Conservation (phyloP, 1,139 yeast genomes). For the Lodderomyces jiufengensis region DNA sequence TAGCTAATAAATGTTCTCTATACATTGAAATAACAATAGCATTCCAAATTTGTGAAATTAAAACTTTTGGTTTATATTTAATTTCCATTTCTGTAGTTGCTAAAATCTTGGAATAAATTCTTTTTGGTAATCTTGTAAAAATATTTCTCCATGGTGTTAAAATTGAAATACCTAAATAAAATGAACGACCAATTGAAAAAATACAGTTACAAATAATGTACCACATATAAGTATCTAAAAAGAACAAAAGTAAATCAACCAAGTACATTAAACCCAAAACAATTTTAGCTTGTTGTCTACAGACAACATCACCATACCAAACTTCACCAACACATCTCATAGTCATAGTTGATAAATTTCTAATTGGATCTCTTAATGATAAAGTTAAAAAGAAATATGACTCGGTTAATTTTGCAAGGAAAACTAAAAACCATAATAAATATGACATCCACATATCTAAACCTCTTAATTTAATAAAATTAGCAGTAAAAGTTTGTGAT, state of each 20-base stretch:
- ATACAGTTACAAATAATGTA: conserved; percentile 92
- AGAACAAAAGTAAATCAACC: conserved; percentile 90
- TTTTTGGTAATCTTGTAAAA: conserved; percentile 94
- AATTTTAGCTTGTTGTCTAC: conserved; percentile 82
- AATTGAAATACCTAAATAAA: conserved; percentile 96
- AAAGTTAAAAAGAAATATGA: conserved; percentile 91
- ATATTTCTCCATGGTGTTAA: conserved; percentile 99
- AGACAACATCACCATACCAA: conserved; percentile 75
- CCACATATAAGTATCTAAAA: conserved; percentile 98
- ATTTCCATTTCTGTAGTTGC: conserved; percentile 99
- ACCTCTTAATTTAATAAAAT: conserved; percentile 75
- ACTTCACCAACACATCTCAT: conserved; percentile 75
- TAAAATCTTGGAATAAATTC: conserved; percentile 94
- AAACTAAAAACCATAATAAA: conserved; percentile 83
- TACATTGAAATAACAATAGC: conserved; percentile 98
- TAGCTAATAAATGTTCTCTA: conserved; percentile 95
- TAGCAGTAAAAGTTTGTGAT: conserved; percentile 94
- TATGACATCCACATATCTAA: conserved; percentile 97
- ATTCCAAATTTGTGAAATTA: conserved; percentile 98
- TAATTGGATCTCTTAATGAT: conserved; percentile 91
- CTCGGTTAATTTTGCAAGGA: conserved; percentile 83
- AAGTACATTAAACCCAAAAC: conserved; percentile 88
- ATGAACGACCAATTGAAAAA: conserved; percentile 95
- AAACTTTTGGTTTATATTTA: conserved; percentile 96
- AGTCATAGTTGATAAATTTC: conserved; percentile 49